Evolutionary conservation across 148 eudicot species (phyloP), one percentile per base, ranked within the genome.

Genomic region (Rhododendron ovatum): DNA sequence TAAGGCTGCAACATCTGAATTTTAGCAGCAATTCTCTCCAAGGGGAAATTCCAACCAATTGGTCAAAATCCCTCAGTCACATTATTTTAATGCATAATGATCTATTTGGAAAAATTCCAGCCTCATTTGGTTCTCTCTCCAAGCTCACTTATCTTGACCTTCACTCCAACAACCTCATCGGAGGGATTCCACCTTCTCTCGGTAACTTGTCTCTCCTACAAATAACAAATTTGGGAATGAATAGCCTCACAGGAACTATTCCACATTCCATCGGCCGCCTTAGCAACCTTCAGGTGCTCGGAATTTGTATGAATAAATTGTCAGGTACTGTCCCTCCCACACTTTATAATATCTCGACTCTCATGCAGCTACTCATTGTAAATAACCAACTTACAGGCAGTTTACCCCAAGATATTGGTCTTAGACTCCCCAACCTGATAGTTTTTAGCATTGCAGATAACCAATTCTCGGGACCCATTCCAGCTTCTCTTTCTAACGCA

Each of bases 341-440:
- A 45, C 48, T 45, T 45, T 45, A 45, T 1, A 45, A 45, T 9
- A 45, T 45, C 48, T 45, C 48, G 0, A 45, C 48, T 45, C 48
- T 45, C 0, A 45, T 0, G 11, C 0, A 8, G 1, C 48, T 45
- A 45, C 0, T 45, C 1, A 1, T 8, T 1, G 2, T 0, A 7
- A 0, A 8, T 45, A 45, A 45, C 8, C 48, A 7, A 45, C 48
- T 45, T 45, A 45, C 48, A 0, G 48, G 48, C 10, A 45, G 8
- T 45, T 45, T 45, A 50, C 53, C 53, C 53, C 15, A 50, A 50
- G 53, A 67, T 67, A 67, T 67, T 67, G 73, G 73, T 0, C 73
- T 67, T 2, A 67, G 15, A 1, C 73, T 67, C 15, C 73, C 15
- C 13, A 67, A 67, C 73, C 14, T 67, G 73, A 14, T 2, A 8